Evolutionary conservation across 768 basidiomycete genomes (phyloP).

Genomic region (Suillus sp.): DNA sequence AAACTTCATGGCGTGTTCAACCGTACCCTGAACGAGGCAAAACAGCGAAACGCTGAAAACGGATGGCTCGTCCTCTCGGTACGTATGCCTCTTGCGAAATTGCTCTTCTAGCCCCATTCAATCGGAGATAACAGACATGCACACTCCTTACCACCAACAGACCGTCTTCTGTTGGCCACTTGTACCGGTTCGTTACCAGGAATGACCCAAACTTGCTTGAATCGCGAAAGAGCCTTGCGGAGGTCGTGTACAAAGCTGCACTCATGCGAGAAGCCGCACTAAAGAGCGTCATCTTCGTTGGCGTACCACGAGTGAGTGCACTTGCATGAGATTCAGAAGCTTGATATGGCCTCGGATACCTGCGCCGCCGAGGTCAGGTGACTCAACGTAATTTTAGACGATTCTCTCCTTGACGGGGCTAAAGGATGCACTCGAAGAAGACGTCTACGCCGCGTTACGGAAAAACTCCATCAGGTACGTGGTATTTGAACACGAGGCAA

Average conservation of each 20-base stretch:
- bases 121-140: slow-evolving; percentile 62
- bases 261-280: slow-evolving; percentile 87
- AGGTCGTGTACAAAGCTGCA: slow-evolving; percentile 72
- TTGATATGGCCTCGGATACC: slow-evolving; percentile 11
- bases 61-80: slow-evolving; percentile 85
- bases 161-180: slow-evolving; percentile 74
- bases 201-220: slow-evolving; percentile 40
- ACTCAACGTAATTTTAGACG: slow-evolving; percentile 47
- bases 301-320: slow-evolving; percentile 74
- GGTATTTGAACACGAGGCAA: slow-evolving; percentile 16
- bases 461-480: slow-evolving; percentile 66
- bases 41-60: slow-evolving; percentile 62
- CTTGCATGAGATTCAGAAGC: slow-evolving; percentile 8
- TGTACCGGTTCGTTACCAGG: slow-evolving; percentile 78
- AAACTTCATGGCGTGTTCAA: slow-evolving; percentile 58
- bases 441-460: slow-evolving; percentile 73
- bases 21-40: slow-evolving; percentile 67
- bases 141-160: slow-evolving; percentile 82
- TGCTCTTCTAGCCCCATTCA: slow-evolving; percentile 30
- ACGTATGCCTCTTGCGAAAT: slow-evolving; percentile 29
- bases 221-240: slow-evolving; percentile 48
- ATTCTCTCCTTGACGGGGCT: slow-evolving; percentile 82
- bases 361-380: slow-evolving; percentile 9
- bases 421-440: slow-evolving; percentile 75
- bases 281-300: slow-evolving; percentile 89